Base-by-base conservation (phyloP, 2,329 filamentous ascomycete species). In the Trichoderma cornu-damae region DNA sequence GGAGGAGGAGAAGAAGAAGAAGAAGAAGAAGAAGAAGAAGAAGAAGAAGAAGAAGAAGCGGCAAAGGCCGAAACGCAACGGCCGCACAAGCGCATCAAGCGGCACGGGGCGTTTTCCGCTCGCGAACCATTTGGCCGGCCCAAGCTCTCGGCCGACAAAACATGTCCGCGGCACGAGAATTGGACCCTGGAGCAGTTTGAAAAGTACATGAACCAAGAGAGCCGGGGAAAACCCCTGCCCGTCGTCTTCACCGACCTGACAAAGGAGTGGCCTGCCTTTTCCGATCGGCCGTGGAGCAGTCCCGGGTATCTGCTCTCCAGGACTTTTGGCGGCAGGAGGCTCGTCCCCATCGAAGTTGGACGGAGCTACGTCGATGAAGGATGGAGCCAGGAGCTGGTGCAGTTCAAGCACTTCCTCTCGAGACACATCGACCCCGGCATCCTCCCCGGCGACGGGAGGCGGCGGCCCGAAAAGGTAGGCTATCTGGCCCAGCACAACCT, bases 401-500 rank as follows among this genome's bases (percentile, higher is more conserved):
- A 82, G 0, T 95, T 97, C 65, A 73, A 75, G 4, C 75, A 86
- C 1, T 96, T 96, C 62, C 74, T 96, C 47, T 63, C 75, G 4
- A 70, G 70, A 1, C 85, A 89, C 67, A 79, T 96, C 59, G 67
- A 69, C 18, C 59, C 62, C 70, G 35, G 26, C 30, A 30, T 38
- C 18, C 20, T 32, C 4, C 12, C 28, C 11, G 6, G n/a, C 30
- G 61, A 67, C 65, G 22, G 44, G 61, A 38, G 5, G 6, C 35
- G 8, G 16, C 26, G 8, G 16, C 28, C 44, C 6, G 16, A 40
- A 14, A 60, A 59, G 7, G 84, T 79, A 9, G 90, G 86, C 11
- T 99, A 99, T 69, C 83, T 99, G 43, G 94, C 94, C 7, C 94
- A 99, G 68, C 90, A 97, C 72, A 85, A 93, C 63, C 81, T 99